A percentile compares a stretch with the other conserved stretches of the same genome.
Evolutionary conservation across 208 protist genomes (phyloP).

Genomic region (Trypanosoma vivax): DNA sequence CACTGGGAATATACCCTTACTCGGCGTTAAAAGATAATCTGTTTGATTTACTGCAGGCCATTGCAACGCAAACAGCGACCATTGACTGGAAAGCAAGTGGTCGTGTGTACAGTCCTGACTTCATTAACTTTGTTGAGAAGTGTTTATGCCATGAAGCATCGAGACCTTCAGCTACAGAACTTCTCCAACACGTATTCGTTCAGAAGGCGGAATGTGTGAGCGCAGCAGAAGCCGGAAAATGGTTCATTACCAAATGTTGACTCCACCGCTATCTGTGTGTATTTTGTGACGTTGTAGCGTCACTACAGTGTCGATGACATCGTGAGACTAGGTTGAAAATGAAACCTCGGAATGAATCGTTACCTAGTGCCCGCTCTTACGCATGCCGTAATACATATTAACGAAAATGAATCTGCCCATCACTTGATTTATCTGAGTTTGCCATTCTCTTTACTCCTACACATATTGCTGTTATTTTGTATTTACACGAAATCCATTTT

Average conservation of each 20-base stretch:
- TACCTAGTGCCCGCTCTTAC: no score
- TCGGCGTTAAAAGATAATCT: constrained; percentile 52
- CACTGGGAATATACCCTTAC: constrained; percentile 84
- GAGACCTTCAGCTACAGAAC: constrained; percentile 58
- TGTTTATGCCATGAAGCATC: constrained; percentile 47
- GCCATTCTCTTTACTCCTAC: no score
- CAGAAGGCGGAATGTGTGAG: constrained; percentile 45
- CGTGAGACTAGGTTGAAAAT: no score
- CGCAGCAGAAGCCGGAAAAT: constrained; percentile 55
- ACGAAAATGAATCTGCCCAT: no score
- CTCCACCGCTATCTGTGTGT: neutral
- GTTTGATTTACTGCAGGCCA: constrained; percentile 80
- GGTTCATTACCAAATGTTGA: constrained; percentile 41
- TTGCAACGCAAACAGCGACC: constrained; percentile 49
- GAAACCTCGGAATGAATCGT: no score
- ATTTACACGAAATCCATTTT: neutral
- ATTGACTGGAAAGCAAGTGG: constrained; percentile 54
- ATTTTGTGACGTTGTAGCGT: neutral
- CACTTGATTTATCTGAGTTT: no score
- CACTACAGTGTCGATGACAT: no score
- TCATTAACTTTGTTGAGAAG: constrained; percentile 71
- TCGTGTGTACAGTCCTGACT: constrained; percentile 49
- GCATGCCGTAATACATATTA: no score
- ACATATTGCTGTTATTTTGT: no score
- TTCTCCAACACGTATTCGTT: constrained; percentile 79